A percentile compares a stretch with the other conserved stretches of the same genome.
Evolutionary conservation across 2,329 filamentous ascomycete species (phyloP).

Genomic region (Aspergillus sp.): DNA sequence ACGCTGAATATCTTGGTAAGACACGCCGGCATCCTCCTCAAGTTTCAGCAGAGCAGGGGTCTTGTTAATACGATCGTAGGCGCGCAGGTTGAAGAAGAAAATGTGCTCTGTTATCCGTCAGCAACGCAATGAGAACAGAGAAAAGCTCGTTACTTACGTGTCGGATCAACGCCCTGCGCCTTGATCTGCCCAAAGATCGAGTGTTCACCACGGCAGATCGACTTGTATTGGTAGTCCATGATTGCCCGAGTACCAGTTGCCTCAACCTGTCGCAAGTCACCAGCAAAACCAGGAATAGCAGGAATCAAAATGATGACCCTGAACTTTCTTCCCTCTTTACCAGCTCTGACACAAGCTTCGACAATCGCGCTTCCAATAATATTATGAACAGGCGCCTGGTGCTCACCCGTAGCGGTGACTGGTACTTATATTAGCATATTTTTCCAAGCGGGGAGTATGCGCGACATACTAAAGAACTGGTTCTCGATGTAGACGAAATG

Average conservation of each 20-base stretch:
- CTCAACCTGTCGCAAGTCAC: constrained; percentile 75
- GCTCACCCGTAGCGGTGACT: constrained; percentile 80
- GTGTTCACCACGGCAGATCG: constrained; percentile 82
- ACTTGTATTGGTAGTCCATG: constrained; percentile 99
- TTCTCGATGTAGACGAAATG: constrained; percentile 98
- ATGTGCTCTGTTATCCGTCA: constrained; percentile 55
- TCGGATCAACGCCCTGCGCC: constrained; percentile 68
- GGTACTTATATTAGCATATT: constrained; percentile 13
- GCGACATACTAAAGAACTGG: constrained; percentile 76
- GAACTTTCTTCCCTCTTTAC: constrained; percentile 79
- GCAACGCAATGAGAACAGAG: not conserved
- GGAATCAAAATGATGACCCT: constrained; percentile 85
- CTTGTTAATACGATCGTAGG: constrained; percentile 85
- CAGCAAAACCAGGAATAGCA: constrained; percentile 87
- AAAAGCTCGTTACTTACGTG: constrained; percentile 19
- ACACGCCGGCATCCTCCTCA: constrained; percentile 74
- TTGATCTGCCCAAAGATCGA: constrained; percentile 79
- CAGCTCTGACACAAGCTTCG: constrained; percentile 75
- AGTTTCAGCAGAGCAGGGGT: constrained; percentile 66
- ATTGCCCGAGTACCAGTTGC: constrained; percentile 85
- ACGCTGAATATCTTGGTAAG: constrained; percentile 78
- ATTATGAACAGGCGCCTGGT: constrained; percentile 81
- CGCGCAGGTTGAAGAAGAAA: constrained; percentile 88
- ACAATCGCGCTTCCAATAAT: constrained; percentile 83
- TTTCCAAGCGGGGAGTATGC: not conserved